These are phyloP conservation scores for Cystofilobasidium capitatum DNA, from an alignment of 768 basidiomycete species.

Conservation along the genomic window DNA sequence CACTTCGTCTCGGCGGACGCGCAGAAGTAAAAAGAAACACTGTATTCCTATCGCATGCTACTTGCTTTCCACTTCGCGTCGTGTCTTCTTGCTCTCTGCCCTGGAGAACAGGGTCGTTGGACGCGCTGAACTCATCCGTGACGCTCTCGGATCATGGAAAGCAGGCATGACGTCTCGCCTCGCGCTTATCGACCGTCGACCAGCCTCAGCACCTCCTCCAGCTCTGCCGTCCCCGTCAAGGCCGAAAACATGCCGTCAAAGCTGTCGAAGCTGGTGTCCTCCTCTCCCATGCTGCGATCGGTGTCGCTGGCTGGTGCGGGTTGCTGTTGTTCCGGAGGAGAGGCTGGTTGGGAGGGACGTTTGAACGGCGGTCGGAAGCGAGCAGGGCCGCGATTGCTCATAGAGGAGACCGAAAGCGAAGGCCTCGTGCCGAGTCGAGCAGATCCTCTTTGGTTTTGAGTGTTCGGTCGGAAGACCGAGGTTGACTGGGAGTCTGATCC, in stretches of 20 bases:
- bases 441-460: too few relatives aligned
- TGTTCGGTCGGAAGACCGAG: too few relatives aligned
- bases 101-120: background rate
- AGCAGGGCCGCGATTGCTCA: background rate
- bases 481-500: too few relatives aligned
- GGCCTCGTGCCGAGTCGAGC: background rate
- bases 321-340: background rate
- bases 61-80: too few relatives aligned
- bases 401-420: background rate
- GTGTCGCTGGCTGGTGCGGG: background rate
- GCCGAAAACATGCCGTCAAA: background rate
- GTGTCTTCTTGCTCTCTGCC: too few relatives aligned
- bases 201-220: background rate
- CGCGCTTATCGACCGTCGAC: background rate
- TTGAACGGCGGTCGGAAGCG: conserved; percentile 4
- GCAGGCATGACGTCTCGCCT: background rate
- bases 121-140: too few relatives aligned
- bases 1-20: background rate
- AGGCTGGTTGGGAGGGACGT: background rate
- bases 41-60: too few relatives aligned
- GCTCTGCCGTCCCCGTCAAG: background rate
- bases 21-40: too few relatives aligned
- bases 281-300: background rate
- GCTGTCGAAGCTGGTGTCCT: background rate
- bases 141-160: background rate